phyloP scores from a whole-genome alignment of 1,284 basidiomycete genomes.

The Marasmius tenuissimus region DNA sequence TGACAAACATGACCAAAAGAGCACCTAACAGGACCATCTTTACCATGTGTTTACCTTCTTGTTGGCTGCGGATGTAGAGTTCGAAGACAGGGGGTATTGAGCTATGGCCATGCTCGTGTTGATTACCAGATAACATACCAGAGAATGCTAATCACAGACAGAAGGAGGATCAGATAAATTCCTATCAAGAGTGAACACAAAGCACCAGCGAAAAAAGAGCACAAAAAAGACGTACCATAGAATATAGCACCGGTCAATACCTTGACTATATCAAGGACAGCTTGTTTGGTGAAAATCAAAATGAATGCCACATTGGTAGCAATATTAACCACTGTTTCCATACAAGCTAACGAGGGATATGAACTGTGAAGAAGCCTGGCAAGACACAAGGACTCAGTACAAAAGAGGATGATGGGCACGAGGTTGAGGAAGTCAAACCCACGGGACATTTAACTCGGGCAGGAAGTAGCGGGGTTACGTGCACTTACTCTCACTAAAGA shows the following conservation, averaged over 20 bases:
- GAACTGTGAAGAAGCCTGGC: too few species aligned
- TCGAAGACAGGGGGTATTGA: not conserved
- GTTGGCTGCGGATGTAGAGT: not conserved
- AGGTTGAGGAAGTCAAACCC: too few species aligned
- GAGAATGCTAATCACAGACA: not conserved
- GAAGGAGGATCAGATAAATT: not conserved
- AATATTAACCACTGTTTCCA: too few species aligned
- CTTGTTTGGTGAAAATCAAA: not conserved
- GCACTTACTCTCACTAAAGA: too few species aligned
- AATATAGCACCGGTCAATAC: not conserved
- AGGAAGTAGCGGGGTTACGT: too few species aligned
- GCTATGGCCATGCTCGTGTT: not conserved
- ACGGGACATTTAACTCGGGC: too few species aligned
- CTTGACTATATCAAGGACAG: not conserved
- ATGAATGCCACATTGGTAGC: not conserved
- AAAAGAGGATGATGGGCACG: too few species aligned
- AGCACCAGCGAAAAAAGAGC: not conserved
- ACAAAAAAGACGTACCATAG: not conserved
- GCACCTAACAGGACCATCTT: not conserved
- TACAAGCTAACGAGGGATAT: too few species aligned
- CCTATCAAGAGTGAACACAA: not conserved
- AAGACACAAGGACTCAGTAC: too few species aligned
- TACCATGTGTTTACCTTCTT: not conserved
- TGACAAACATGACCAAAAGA: not conserved
- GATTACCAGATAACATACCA: not conserved